Base-by-base conservation (phyloP, 176 grass and related monocot species). In the Themeda triandra region DNA sequence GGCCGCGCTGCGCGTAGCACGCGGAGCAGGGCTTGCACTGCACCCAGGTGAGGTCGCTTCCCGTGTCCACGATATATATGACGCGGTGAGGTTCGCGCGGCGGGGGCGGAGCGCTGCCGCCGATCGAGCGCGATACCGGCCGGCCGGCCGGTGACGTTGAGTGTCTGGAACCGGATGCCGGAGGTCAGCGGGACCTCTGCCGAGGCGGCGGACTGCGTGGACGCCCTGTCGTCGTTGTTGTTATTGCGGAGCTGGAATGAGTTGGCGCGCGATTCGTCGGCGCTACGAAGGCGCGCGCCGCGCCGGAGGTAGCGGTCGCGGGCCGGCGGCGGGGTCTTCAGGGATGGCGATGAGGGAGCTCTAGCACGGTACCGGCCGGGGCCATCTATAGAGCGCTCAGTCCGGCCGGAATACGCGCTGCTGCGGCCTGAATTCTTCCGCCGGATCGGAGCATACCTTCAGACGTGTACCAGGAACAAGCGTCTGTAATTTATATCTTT, bases 11-110 rank as follows among this genome's bases (percentile, higher is more conserved):
- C 24, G 66, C 80, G 85, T 98, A 98, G 81, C 96, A 98, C 73
- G 21, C n/a, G 14, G 59, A 46, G 81, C 96, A 98, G 18, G 96
- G 91, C 62, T 92, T 95, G 93, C 92, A 95, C 85, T 95, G 95
- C 51, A 98, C 95, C 95, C 95, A 98, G 27, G 95, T 98, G 32
- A 98, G 95, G 63, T 98, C 95, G 75, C 92, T 98, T 6, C 95
- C 95, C 0, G 95, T 98, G 64, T 98, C 95, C 45, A 98, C 87
- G 75, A n/a, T n/a, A n/a, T n/a, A n/a, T n/a, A 98, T 98, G 83
- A 98, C n/a, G n/a, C 93, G 10, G 91, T 95, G 35, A 80, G 91
- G 63, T 90, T 89, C n/a, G n/a, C 63, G 51, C 63, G 40, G 74
- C 75, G 21, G 40, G 19, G 32, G 31, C 15, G 32, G 31, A 21